Evolutionary conservation across 1,284 basidiomycete species (phyloP).

Genomic region (Microstroma glucosiphilum): DNA sequence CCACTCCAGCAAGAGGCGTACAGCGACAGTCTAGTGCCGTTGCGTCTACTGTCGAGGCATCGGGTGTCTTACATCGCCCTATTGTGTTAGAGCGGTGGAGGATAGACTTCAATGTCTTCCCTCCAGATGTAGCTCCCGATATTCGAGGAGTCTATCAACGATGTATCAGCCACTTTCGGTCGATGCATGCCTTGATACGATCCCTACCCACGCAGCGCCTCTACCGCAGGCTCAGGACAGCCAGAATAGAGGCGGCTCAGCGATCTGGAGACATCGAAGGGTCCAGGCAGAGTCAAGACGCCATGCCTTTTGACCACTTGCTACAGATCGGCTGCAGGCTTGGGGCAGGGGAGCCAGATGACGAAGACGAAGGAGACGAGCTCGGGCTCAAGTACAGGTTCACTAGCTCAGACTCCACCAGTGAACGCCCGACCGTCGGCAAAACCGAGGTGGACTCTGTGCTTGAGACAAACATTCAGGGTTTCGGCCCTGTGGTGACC

Average conservation of each 20-base stretch:
- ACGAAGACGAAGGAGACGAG: constrained; percentile 48
- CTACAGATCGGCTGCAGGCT: constrained; percentile 9
- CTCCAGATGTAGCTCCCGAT: not conserved
- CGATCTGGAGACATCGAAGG: not conserved
- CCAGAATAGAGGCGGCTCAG: not conserved
- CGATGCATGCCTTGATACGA: not conserved
- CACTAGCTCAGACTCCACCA: too few relatives aligned
- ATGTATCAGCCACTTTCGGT: not conserved
- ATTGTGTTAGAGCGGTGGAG: not conserved
- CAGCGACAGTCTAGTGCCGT: too few relatives aligned
- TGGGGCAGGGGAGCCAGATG: constrained; percentile 42
- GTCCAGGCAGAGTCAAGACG: not conserved
- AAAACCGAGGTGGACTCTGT: not conserved
- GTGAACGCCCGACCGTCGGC: not conserved
- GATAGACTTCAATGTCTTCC: constrained; percentile 7
- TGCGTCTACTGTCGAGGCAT: not conserved
- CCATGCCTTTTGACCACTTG: not conserved
- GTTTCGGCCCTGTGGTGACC: not conserved
- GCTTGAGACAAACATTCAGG: not conserved
- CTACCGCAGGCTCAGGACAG: not conserved
- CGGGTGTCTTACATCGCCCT: not conserved
- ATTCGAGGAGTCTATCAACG: not conserved
- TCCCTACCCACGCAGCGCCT: not conserved
- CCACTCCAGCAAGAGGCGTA: not conserved
- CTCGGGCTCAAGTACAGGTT: not conserved